Conservation (phyloP, 2,329 filamentous ascomycete genomes). For the Colletotrichum spinosum region DNA sequence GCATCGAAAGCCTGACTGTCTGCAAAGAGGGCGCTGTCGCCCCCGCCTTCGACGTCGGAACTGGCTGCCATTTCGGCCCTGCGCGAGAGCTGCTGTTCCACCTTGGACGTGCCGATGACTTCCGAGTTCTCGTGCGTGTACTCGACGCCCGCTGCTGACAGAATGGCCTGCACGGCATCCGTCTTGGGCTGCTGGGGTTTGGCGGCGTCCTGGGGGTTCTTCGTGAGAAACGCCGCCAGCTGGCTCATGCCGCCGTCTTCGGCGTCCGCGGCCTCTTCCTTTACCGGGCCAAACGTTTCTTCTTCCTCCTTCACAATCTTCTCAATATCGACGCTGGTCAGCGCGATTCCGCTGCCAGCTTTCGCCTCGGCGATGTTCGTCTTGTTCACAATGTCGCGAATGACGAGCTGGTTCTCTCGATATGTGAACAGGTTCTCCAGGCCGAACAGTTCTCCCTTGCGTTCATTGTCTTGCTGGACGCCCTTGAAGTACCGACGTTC, state of each 20-base stretch:
- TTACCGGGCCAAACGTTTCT: conserved; percentile 48
- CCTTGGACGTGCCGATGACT: conserved; percentile 89
- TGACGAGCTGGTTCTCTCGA: conserved; percentile 80
- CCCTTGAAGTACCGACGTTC: conserved; percentile 97
- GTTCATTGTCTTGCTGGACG: conserved; percentile 83
- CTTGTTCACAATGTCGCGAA: conserved; percentile 97
- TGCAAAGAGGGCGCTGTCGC: conserved; percentile 69
- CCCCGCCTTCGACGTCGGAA: conserved; percentile 55
- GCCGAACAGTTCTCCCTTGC: conserved; percentile 95
- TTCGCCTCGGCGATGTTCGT: conserved; percentile 96
- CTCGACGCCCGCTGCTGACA: conserved; percentile 87
- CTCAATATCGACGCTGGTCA: conserved; percentile 81
- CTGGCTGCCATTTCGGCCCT: conserved; percentile 74
- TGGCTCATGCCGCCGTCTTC: conserved; percentile 79
- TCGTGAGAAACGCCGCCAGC: conserved; percentile 53
- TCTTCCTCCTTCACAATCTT: conserved; percentile 64
- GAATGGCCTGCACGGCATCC: conserved; percentile 89
- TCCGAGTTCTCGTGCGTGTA: conserved; percentile 98
- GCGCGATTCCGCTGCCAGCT: conserved; percentile 83
- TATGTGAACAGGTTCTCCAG: conserved; percentile 88
- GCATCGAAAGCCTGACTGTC: conserved; percentile 52
- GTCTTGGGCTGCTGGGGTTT: conserved; percentile 60
- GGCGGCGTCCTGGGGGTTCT: conserved; percentile 52
- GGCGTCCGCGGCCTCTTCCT: conserved; percentile 52
- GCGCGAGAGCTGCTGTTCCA: conserved; percentile 87